These are phyloP conservation scores for Mortierella claussenii DNA, from an alignment of 192 early-diverging fungal species.

Conservation along the genomic window DNA sequence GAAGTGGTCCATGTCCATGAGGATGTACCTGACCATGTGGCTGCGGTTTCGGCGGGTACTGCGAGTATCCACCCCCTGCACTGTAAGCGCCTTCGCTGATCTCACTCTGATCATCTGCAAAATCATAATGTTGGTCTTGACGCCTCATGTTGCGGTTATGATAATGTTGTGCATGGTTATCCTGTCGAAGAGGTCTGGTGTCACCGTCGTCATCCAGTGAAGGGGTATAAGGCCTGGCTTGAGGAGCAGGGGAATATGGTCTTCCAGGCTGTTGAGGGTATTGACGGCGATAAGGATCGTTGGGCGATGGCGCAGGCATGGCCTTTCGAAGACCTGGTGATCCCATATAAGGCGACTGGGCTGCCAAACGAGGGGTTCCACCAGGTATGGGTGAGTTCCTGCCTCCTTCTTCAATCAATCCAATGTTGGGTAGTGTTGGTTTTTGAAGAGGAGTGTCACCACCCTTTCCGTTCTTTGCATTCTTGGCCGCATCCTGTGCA, in stretches of 20 bases:
- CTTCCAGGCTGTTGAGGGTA: slow-evolving; percentile 33
- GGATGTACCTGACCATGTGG: background rate
- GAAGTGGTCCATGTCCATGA: too few species aligned
- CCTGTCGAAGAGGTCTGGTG: slow-evolving; percentile 43
- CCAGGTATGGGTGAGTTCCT: slow-evolving; percentile 21
- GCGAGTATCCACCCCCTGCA: slow-evolving; percentile 20
- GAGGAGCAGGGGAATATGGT: slow-evolving; percentile 42
- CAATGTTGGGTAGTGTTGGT: slow-evolving; percentile 53
- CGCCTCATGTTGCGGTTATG: slow-evolving; percentile 42
- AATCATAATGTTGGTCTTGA: slow-evolving; percentile 43
- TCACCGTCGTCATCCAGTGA: slow-evolving; percentile 39
- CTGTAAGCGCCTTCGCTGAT: slow-evolving; percentile 37
- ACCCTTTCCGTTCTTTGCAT: slow-evolving; percentile 19
- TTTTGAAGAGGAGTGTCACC: slow-evolving; percentile 34
- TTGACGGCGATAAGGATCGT: slow-evolving; percentile 48
- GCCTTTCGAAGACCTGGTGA: slow-evolving; percentile 42
- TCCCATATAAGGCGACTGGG: slow-evolving; percentile 35
- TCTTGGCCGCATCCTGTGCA: slow-evolving; percentile 31
- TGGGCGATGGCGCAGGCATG: slow-evolving; percentile 25
- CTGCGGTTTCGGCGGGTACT: slow-evolving; percentile 20
- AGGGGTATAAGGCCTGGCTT: slow-evolving; percentile 37
- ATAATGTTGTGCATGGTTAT: slow-evolving; percentile 47
- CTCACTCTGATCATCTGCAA: slow-evolving; percentile 40
- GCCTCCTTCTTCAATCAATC: slow-evolving; percentile 33
- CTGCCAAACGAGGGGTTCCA: slow-evolving; percentile 25